A percentile compares a stretch with the other conserved stretches of the same genome.
phyloP scores from a whole-genome alignment of 805 yeast genomes.

The Priceomyces haplophilus region DNA sequence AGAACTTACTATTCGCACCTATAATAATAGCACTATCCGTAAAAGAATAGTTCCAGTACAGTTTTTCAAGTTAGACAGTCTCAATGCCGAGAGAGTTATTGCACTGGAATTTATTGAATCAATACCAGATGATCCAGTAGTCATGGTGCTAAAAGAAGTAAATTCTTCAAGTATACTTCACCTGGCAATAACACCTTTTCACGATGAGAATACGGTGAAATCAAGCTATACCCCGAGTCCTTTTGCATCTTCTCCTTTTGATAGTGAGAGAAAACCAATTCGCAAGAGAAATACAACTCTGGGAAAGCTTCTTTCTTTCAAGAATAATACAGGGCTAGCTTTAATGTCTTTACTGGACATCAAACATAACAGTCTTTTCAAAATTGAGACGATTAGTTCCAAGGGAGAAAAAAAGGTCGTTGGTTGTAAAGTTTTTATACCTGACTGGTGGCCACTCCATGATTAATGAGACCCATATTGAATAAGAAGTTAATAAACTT shows the following conservation, averaged over 20 bases:
- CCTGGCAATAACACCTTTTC: conserved; percentile 18
- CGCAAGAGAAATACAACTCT: conserved; percentile 42
- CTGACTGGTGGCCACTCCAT: conserved; percentile 74
- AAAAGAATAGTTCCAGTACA: conserved; percentile 74
- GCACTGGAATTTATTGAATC: conserved; percentile 14
- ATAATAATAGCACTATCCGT: conserved; percentile 76
- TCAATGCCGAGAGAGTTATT: conserved; percentile 6
- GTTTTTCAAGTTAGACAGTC: conserved; percentile 22
- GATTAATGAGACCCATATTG: conserved; percentile 10
- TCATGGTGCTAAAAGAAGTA: conserved; percentile 14
- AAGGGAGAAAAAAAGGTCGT: conserved; percentile 24
- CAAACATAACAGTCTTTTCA: conserved; percentile 40
- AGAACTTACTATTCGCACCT: conserved; percentile 87
- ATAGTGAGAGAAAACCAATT: conserved; percentile 16
- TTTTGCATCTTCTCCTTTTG: conserved; percentile 41
- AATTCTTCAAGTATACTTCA: conserved; percentile 12
- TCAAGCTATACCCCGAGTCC: conserved; percentile 8
- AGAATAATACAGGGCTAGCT: conserved; percentile 66
- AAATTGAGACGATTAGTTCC: conserved; percentile 21
- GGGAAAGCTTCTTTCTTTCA: conserved; percentile 58
- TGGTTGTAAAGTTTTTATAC: conserved; percentile 52
- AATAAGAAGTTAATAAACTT: no score
- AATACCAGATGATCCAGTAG: conserved; percentile 16
- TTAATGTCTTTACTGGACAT: conserved; percentile 46
- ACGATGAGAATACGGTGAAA: conserved; percentile 14